Percentiles rank a stretch among this genome's conserved stretches.
Conservation (phyloP, 495 filamentous ascomycete genomes). For the Neurospora sp. region DNA sequence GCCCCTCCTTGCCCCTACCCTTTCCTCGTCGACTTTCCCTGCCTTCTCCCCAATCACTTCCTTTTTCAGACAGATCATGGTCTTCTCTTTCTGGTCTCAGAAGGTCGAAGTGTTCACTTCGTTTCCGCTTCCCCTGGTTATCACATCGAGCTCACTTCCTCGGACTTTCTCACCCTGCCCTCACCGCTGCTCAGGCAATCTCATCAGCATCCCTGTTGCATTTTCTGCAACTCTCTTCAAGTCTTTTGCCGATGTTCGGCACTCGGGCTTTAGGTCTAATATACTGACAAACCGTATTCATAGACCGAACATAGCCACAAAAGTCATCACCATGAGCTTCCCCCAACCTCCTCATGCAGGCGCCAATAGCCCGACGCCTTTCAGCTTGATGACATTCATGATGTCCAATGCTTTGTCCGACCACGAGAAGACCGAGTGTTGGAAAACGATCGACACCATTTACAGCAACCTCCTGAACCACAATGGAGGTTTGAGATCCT, state of each 20-base stretch:
- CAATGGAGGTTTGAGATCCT: background rate
- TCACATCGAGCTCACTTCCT: background rate
- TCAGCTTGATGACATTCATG: background rate
- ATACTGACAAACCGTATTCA: background rate
- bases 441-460: background rate
- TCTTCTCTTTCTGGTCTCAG: background rate
- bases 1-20: background rate
- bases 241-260: background rate
- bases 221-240: background rate
- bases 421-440: background rate
- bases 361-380: background rate
- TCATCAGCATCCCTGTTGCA: background rate
- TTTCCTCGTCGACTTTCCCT: background rate
- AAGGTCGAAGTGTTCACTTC: background rate
- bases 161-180: background rate
- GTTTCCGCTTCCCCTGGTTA: background rate
- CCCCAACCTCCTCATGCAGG: background rate
- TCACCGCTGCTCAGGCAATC: background rate
- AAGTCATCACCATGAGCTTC: background rate
- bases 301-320: background rate
- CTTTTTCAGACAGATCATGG: background rate
- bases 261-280: background rate
- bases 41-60: background rate
- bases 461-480: background rate
- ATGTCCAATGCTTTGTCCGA: background rate